phyloP scores from a whole-genome alignment of 345 rosid species.

The Eucalyptus sideroxylon region DNA sequence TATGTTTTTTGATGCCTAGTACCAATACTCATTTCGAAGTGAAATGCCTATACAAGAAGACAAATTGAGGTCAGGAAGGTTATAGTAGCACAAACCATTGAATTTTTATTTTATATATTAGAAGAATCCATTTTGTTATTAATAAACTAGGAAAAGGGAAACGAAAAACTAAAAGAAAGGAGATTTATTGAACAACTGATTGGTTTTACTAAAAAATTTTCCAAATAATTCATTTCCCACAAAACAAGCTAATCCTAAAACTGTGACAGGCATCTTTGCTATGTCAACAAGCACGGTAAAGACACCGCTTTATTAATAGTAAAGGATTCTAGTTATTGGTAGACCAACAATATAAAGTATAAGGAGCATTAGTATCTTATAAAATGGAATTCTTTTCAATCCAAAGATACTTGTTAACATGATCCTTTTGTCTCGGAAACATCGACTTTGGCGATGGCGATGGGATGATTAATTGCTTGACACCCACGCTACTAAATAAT shows the following conservation, averaged over 20 bases:
- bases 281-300: not conserved
- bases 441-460: not conserved
- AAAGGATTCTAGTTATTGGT: not conserved
- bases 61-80: not conserved
- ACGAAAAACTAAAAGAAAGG: too few species aligned
- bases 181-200: fast-evolving
- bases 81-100: not conserved
- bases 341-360: not conserved
- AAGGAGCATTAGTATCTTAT: not conserved
- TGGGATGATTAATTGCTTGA: not conserved
- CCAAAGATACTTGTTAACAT: not conserved
- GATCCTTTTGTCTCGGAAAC: not conserved
- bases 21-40: not conserved
- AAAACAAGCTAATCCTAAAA: not conserved
- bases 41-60: not conserved
- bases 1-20: not conserved
- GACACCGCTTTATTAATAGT: not conserved
- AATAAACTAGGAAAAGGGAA: not conserved
- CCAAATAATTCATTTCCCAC: not conserved
- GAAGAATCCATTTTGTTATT: not conserved
- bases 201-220: too few species aligned
- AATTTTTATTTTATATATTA: too few species aligned
- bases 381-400: not conserved
- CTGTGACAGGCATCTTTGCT: not conserved
- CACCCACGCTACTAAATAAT: not conserved